Evolutionary conservation across 2,329 filamentous ascomycete genomes (phyloP).

Genomic region (Penicillium sp.): DNA sequence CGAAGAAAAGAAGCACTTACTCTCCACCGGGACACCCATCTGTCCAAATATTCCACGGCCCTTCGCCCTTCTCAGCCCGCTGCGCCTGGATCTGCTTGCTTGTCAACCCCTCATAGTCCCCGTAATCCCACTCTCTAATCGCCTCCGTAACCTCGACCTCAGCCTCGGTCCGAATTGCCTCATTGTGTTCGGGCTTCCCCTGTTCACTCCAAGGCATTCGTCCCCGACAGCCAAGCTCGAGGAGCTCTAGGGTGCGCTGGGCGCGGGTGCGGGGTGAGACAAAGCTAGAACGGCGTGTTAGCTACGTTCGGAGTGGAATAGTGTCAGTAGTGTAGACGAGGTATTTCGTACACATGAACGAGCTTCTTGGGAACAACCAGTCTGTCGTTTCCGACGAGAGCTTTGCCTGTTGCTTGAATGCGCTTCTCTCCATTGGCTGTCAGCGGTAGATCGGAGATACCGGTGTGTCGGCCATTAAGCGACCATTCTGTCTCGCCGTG

Average conservation of each 20-base stretch:
- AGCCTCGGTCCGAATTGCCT: conserved; percentile 55
- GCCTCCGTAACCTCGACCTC: conserved; percentile 67
- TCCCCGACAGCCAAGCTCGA: conserved; percentile 69
- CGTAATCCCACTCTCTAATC: conserved; percentile 85
- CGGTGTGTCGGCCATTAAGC: conserved; percentile 80
- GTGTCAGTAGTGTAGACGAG: conserved; percentile 28
- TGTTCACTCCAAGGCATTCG: conserved; percentile 66
- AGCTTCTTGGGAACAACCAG: conserved; percentile 80
- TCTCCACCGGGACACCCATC: conserved; percentile 85
- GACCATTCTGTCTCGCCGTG: conserved; percentile 98
- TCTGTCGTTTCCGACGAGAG: conserved; percentile 78
- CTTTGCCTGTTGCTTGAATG: conserved; percentile 73
- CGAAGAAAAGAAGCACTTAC: conserved; percentile 49
- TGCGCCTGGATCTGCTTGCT: conserved; percentile 64
- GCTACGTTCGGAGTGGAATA: background rate
- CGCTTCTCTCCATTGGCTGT: conserved; percentile 78
- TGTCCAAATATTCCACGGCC: conserved; percentile 81
- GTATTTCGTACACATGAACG: conserved; percentile 68
- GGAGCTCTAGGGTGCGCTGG: conserved; percentile 84
- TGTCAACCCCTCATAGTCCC: conserved; percentile 80
- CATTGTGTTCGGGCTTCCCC: conserved; percentile 32
- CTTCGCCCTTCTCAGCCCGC: conserved; percentile 58
- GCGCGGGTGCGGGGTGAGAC: conserved; percentile 84
- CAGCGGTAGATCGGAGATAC: conserved; percentile 79
- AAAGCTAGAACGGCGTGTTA: conserved; percentile 53